Evolutionary conservation across 108 stramenopile genomes (phyloP).

Genomic region (Pseudonitzschia multiseries): DNA sequence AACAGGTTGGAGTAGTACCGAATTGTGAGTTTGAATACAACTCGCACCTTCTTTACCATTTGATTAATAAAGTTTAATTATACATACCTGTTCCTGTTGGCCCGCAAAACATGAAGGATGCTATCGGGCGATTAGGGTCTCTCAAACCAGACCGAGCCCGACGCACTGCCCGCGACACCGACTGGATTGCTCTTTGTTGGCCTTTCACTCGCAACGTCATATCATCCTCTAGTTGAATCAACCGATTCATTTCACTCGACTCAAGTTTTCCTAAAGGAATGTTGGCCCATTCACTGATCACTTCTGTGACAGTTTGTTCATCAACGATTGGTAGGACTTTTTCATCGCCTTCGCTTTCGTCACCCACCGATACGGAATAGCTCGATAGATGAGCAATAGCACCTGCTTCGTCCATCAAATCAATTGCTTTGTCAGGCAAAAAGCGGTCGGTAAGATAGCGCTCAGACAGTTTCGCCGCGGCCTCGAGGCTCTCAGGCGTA

Average conservation of each 20-base stretch:
- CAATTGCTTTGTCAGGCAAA: slow-evolving; percentile 90
- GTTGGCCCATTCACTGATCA: slow-evolving; percentile 68
- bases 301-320: slow-evolving; percentile 62
- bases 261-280: slow-evolving; percentile 81
- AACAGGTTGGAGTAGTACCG: not conserved
- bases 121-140: slow-evolving; percentile 76
- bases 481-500: slow-evolving; percentile 52
- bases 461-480: slow-evolving; percentile 72
- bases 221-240: slow-evolving; percentile 72
- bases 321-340: slow-evolving; percentile 52
- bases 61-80: not conserved
- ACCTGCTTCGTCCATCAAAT: slow-evolving; percentile 96
- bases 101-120: slow-evolving; percentile 90
- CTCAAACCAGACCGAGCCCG: slow-evolving; percentile 84
- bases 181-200: slow-evolving; percentile 78
- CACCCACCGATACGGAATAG: slow-evolving; percentile 13
- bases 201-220: slow-evolving; percentile 84
- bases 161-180: slow-evolving; percentile 82
- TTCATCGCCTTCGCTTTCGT: slow-evolving; percentile 29
- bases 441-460: slow-evolving; percentile 82
- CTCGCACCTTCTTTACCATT: too few species aligned
- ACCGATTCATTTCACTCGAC: slow-evolving; percentile 75
- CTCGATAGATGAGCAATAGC: slow-evolving; percentile 88
- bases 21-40: too few species aligned
- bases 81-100: slow-evolving; percentile 68